phyloP scores from a whole-genome alignment of 768 basidiomycete genomes.

The Lactarius quietus region DNA sequence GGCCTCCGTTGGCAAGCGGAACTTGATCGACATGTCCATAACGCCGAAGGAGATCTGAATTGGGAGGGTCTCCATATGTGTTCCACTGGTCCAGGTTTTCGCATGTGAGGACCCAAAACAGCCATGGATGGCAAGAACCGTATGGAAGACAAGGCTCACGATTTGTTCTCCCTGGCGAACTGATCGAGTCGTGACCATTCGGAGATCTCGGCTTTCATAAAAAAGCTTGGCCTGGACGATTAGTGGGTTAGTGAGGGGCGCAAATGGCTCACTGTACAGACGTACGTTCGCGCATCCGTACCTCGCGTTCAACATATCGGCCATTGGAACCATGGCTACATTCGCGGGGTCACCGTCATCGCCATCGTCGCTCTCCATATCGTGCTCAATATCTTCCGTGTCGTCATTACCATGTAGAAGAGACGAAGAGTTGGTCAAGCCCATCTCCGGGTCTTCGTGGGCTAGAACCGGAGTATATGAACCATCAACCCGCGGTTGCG shows the following conservation, averaged over 20 bases:
- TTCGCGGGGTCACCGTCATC: conserved; percentile 58
- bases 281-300: conserved; percentile 81
- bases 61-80: conserved; percentile 92
- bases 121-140: not conserved
- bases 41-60: conserved; percentile 87
- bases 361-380: conserved; percentile 38
- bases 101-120: not conserved
- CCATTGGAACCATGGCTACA: conserved; percentile 92
- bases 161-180: conserved; percentile 85
- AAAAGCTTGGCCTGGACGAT: conserved; percentile 73
- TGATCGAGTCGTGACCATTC: conserved; percentile 75
- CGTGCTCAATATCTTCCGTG: conserved; percentile 36
- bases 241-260: conserved; percentile 2
- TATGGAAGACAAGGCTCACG: conserved; percentile 45
- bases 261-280: conserved; percentile 13
- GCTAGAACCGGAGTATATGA: conserved; percentile 35
- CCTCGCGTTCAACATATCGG: conserved; percentile 92
- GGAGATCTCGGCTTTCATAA: conserved; percentile 64
- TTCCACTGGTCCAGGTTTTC: conserved; percentile 61
- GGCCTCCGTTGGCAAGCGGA: conserved; percentile 44
- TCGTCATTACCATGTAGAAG: conserved; percentile 28
- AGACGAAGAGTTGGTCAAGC: conserved; percentile 35
- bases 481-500: conserved; percentile 37
- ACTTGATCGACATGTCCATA: conserved; percentile 91
- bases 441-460: conserved; percentile 26